These are phyloP conservation scores for Stentor roeselii DNA, from an alignment of 73 alveolate species.

Conservation along the genomic window DNA sequence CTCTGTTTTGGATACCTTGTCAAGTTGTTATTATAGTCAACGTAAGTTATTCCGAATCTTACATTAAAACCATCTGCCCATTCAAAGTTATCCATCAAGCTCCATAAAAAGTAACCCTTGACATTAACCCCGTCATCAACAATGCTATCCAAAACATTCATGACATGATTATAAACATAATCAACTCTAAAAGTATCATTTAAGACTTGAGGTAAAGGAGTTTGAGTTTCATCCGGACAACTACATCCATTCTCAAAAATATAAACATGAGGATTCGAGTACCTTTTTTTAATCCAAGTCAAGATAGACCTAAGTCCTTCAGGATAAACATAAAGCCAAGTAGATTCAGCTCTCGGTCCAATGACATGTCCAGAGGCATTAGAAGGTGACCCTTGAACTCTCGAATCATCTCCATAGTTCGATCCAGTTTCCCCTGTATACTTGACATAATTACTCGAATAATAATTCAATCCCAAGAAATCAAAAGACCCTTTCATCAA, in stretches of 20 bases:
- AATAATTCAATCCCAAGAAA: slow-evolving; percentile 37
- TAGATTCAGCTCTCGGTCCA: slow-evolving; percentile 36
- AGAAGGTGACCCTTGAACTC: not conserved
- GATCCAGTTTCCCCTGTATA: not conserved
- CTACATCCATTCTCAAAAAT: slow-evolving; percentile 41
- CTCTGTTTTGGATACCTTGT: too few species aligned
- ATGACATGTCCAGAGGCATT: slow-evolving; percentile 23
- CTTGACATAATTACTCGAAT: slow-evolving; percentile 19
- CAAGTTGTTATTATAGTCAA: too few species aligned
- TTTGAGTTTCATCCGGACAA: too few species aligned
- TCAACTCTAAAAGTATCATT: too few species aligned
- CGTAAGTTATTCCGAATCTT: too few species aligned
- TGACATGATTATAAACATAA: too few species aligned
- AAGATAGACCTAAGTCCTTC: slow-evolving; percentile 28
- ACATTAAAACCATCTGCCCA: too few species aligned
- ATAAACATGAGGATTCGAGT: slow-evolving; percentile 8
- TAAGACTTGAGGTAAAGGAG: too few species aligned
- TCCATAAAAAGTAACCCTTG: too few species aligned
- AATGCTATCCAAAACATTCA: too few species aligned
- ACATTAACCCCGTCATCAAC: too few species aligned
- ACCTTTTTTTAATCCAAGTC: slow-evolving; percentile 34
- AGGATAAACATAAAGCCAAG: slow-evolving; percentile 38
- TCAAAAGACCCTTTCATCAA: slow-evolving; percentile 29
- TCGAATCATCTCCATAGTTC: slow-evolving; percentile 25
- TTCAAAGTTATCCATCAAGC: too few species aligned